These are phyloP conservation scores for Diaporthe velutina DNA, from an alignment of 2,329 filamentous ascomycete species.

Conservation along the genomic window DNA sequence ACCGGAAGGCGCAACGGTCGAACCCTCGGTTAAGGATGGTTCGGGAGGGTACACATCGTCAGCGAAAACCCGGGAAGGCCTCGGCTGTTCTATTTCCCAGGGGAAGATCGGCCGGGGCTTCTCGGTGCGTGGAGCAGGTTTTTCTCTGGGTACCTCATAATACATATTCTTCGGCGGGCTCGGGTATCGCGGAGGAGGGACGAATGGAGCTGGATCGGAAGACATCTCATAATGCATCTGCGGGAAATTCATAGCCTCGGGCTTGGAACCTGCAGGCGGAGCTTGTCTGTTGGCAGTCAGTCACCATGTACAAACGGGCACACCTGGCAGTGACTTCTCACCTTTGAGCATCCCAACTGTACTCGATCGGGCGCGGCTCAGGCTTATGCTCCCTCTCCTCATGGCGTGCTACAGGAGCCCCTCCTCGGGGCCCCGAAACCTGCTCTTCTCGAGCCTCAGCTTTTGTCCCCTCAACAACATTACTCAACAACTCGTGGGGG, in stretches of 20 bases:
- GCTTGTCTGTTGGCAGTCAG: slow-evolving; percentile 65
- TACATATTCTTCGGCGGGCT: slow-evolving; percentile 90
- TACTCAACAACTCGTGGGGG: slow-evolving; percentile 49
- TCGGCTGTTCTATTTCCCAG: slow-evolving; percentile 82
- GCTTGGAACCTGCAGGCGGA: slow-evolving; percentile 76
- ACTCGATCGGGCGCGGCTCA: slow-evolving; percentile 48
- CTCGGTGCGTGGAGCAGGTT: slow-evolving; percentile 65
- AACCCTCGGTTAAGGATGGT: slow-evolving; percentile 46
- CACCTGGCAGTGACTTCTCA: slow-evolving; percentile 46
- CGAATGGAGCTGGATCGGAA: slow-evolving; percentile 78
- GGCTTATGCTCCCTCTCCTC: slow-evolving; percentile 51
- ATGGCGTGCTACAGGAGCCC: slow-evolving; percentile 53
- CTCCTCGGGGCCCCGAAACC: slow-evolving; percentile 46
- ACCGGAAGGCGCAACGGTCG: slow-evolving; percentile 44
- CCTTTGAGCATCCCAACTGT: slow-evolving; percentile 68
- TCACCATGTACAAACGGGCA: slow-evolving; percentile 23
- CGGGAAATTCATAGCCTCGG: slow-evolving; percentile 89
- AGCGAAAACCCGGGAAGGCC: slow-evolving; percentile 74
- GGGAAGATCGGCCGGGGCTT: slow-evolving; percentile 83
- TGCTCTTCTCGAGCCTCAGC: slow-evolving; percentile 62
- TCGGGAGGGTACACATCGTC: slow-evolving; percentile 57
- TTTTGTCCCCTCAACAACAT: slow-evolving; percentile 57
- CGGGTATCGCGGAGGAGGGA: slow-evolving; percentile 82
- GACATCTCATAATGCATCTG: slow-evolving; percentile 87
- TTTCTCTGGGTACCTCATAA: slow-evolving; percentile 81